Evolutionary conservation across 2,329 filamentous ascomycete species (phyloP).

Genomic region (Fusarium sp.): DNA sequence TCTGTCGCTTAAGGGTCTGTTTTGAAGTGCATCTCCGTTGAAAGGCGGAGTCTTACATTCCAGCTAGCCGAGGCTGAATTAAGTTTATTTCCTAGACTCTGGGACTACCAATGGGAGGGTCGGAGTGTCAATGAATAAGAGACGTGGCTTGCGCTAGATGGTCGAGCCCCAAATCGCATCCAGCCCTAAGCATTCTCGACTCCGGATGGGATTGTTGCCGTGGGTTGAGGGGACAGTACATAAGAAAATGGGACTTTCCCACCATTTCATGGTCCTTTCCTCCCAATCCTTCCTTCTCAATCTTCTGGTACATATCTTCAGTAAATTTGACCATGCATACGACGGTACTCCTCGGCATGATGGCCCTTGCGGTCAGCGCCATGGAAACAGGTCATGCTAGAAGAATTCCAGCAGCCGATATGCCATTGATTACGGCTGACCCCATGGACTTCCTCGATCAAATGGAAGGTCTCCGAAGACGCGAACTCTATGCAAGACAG

Average conservation of each 20-base stretch:
- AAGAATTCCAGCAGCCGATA: too few species aligned
- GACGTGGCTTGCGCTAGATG: not conserved
- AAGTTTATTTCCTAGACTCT: not conserved
- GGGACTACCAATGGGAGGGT: not conserved
- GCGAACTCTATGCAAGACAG: not conserved
- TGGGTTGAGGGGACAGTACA: not conserved
- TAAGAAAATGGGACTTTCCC: not conserved
- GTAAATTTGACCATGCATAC: not conserved
- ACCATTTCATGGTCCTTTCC: rapidly evolving
- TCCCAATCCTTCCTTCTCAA: too few species aligned
- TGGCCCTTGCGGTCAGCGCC: not conserved
- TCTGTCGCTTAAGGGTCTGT: rapidly evolving
- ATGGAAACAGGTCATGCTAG: not conserved
- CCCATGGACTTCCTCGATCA: not conserved
- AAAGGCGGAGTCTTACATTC: not conserved
- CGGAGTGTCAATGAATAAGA: too few species aligned
- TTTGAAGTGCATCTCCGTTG: not conserved
- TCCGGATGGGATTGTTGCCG: not conserved
- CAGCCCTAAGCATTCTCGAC: not conserved
- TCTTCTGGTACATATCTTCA: too few species aligned
- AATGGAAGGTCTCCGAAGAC: not conserved
- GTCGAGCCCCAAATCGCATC: not conserved
- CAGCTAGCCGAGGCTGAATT: not conserved
- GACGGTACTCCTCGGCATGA: not conserved
- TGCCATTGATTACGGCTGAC: not conserved